These are phyloP conservation scores for Neofusicoccum ribis DNA, from an alignment of 2,329 filamentous ascomycete species.

Conservation along the genomic window DNA sequence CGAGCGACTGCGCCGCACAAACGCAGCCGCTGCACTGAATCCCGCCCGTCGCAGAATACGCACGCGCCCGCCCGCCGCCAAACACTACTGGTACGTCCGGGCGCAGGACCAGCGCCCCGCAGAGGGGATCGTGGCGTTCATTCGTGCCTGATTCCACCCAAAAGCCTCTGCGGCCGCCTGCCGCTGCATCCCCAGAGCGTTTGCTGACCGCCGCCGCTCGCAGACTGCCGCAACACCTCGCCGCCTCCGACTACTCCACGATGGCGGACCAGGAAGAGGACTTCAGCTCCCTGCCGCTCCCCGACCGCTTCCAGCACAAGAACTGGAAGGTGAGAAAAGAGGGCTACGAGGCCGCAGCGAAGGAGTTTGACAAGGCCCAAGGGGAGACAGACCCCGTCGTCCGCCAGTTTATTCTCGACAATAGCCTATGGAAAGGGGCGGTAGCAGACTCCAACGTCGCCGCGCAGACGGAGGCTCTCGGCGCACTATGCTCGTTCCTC, in stretches of 20 bases:
- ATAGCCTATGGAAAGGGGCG: conserved; percentile 85
- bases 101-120: conserved; percentile 1
- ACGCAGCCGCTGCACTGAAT: background rate
- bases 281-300: conserved; percentile 73
- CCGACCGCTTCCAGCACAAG: conserved; percentile 85
- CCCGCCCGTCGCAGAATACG: background rate
- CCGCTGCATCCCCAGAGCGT: background rate
- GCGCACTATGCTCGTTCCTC: conserved; percentile 84
- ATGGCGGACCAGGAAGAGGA: conserved; percentile 88
- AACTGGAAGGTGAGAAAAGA: conserved; percentile 96
- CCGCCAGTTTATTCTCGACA: conserved; percentile 81
- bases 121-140: background rate
- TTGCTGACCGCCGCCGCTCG: background rate
- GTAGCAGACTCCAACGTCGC: conserved; percentile 95
- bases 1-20: background rate
- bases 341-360: conserved; percentile 89
- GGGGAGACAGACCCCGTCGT: conserved; percentile 86
- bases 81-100: conserved; percentile 9
- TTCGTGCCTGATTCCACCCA: background rate
- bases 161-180: background rate
- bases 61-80: background rate
- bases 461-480: conserved; percentile 89
- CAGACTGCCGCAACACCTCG: conserved; percentile 16
- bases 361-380: conserved; percentile 80
- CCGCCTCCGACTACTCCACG: conserved; percentile 20